phyloP scores from a whole-genome alignment of 2,329 filamentous ascomycete species.

The Remersonia thermophila region DNA sequence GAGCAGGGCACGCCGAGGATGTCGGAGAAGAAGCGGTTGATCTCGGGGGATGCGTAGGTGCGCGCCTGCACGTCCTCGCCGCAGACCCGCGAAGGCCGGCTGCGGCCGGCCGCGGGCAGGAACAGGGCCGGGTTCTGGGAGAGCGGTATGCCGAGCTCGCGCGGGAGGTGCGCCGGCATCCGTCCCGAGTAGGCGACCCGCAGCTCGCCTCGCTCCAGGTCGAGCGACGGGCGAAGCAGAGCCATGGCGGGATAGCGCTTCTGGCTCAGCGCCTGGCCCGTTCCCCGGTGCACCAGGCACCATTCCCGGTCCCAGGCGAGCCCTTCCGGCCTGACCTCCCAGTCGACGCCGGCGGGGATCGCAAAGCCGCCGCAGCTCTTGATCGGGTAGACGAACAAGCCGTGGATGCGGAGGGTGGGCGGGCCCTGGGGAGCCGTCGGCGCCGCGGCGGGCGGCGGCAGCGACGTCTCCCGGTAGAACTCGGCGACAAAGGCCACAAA shows the following conservation, averaged over 20 bases:
- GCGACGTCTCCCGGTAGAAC: slow-evolving; percentile 38
- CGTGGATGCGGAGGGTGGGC: slow-evolving; percentile 40
- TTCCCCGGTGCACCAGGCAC: slow-evolving; percentile 83
- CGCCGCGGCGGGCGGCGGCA: neutral
- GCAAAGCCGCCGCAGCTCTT: slow-evolving; percentile 81
- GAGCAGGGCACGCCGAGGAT: slow-evolving; percentile 69
- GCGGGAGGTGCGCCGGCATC: slow-evolving; percentile 14
- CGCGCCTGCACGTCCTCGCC: slow-evolving; percentile 64
- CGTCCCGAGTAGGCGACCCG: slow-evolving; percentile 40
- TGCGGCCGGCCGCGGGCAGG: slow-evolving; percentile 26
- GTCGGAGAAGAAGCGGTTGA: slow-evolving; percentile 67
- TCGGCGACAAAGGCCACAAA: slow-evolving; percentile 63
- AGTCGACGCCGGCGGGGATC: slow-evolving; percentile 50
- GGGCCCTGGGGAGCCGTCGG: neutral
- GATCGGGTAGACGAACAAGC: slow-evolving; percentile 72
- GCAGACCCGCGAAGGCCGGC: slow-evolving; percentile 58
- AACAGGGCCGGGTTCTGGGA: slow-evolving; percentile 54
- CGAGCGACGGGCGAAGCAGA: slow-evolving; percentile 61
- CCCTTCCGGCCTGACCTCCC: slow-evolving; percentile 72
- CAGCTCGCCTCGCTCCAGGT: slow-evolving; percentile 56
- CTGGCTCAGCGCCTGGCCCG: slow-evolving; percentile 73
- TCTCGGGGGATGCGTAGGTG: slow-evolving; percentile 51
- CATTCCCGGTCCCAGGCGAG: slow-evolving; percentile 93
- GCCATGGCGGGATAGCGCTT: slow-evolving; percentile 85
- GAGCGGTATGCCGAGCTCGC: slow-evolving; percentile 44